Evolutionary conservation across 78 protist genomes (phyloP).

Genomic region (Dictyostelium brefeldianum): DNA sequence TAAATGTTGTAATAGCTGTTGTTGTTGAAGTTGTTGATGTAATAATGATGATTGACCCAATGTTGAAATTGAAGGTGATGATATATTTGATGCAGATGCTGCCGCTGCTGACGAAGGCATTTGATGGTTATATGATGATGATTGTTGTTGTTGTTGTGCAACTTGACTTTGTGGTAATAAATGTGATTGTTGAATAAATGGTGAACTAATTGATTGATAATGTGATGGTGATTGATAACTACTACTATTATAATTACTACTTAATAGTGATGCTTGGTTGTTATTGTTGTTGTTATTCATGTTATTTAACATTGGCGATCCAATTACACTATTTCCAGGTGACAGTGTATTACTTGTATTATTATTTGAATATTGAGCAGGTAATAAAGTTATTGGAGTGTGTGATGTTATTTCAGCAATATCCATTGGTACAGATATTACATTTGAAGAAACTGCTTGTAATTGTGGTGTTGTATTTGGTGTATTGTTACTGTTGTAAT

Average conservation of each 20-base stretch:
- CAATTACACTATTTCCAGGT: not conserved
- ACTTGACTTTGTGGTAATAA: not conserved
- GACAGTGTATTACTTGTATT: no score
- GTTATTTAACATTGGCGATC: not conserved
- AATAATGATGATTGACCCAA: conserved; percentile 4
- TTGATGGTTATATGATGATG: not conserved
- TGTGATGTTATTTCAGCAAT: conserved; percentile 4
- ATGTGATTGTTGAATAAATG: not conserved
- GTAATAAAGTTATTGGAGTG: conserved; percentile 17
- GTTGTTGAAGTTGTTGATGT: conserved; percentile 39
- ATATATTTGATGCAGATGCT: not conserved
- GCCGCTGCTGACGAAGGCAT: not conserved
- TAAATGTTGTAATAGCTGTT: not conserved
- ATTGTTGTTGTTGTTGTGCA: not conserved
- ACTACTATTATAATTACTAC: not conserved
- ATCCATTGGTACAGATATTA: conserved; percentile 22
- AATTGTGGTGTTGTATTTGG: not conserved
- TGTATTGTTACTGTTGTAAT: not conserved
- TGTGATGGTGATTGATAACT: not conserved
- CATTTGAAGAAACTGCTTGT: conserved; percentile 11
- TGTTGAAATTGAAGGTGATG: not conserved
- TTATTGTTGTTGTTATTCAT: not conserved
- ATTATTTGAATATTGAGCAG: no score
- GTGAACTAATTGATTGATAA: not conserved
- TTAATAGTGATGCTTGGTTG: not conserved